Percentiles rank a stretch among this genome's conserved stretches.
Conservation (phyloP, 345 rosid genomes). For the Pistacia integerrima region DNA sequence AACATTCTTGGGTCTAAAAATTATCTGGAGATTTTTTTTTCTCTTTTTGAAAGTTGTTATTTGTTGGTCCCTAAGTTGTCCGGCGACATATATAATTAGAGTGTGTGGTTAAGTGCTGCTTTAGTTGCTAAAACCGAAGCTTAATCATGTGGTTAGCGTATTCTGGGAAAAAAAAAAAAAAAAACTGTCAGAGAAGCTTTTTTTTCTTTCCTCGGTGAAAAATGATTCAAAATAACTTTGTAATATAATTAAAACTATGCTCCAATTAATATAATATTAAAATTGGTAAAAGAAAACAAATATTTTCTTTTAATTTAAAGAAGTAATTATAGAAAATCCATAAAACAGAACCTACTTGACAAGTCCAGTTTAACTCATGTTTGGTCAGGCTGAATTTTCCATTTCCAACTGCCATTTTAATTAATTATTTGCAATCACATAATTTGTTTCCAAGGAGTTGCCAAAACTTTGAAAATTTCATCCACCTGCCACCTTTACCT, state of each 20-base stretch:
- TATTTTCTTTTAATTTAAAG: too few relatives aligned
- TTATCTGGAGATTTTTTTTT: too few relatives aligned
- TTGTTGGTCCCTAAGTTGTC: too few relatives aligned
- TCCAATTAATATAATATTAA: too few relatives aligned
- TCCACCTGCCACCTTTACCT: background rate
- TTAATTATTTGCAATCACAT: background rate
- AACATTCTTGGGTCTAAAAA: too few relatives aligned
- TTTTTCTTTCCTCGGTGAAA: background rate
- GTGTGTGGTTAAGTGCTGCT: background rate
- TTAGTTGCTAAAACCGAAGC: background rate
- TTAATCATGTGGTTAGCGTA: too few relatives aligned
- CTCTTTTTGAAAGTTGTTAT: too few relatives aligned
- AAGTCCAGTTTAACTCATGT: background rate
- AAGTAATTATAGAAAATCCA: too few relatives aligned
- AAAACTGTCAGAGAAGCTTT: background rate
- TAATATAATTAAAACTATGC: too few relatives aligned
- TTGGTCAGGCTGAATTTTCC: background rate
- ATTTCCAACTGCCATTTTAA: conserved; percentile 2
- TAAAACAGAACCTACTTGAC: background rate
- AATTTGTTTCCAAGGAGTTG: background rate
- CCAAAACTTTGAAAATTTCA: conserved; percentile 2
- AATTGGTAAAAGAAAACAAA: too few relatives aligned
- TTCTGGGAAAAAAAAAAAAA: background rate
- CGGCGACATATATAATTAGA: background rate
- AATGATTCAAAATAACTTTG: background rate